These are phyloP conservation scores for Populus euphratica DNA, from an alignment of 345 rosid genomes.

Conservation along the genomic window DNA sequence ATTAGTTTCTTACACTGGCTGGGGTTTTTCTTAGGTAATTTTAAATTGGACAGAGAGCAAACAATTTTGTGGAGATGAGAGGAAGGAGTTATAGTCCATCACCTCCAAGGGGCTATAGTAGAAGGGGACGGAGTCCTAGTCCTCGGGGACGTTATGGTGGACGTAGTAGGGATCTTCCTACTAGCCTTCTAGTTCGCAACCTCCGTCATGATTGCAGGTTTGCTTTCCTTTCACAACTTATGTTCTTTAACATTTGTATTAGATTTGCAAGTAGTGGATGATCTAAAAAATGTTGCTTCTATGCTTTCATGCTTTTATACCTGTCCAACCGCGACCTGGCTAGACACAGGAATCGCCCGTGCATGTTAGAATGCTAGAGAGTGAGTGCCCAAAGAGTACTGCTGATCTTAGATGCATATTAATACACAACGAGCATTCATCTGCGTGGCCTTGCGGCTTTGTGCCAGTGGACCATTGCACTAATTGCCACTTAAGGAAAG, in stretches of 20 bases:
- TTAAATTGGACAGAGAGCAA: background rate
- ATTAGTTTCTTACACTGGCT: background rate
- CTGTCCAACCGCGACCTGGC: background rate
- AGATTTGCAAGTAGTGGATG: background rate
- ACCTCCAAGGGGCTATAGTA: conserved; percentile 65
- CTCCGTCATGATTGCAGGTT: conserved; percentile 85
- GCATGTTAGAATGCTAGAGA: background rate
- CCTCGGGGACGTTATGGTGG: conserved; percentile 53
- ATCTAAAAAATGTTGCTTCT: background rate
- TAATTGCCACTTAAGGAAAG: background rate
- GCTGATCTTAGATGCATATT: background rate
- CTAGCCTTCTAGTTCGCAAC: conserved; percentile 89
- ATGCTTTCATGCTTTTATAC: background rate
- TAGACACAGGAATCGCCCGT: background rate
- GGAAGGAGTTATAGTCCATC: conserved; percentile 93
- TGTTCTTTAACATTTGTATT: background rate
- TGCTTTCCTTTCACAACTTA: background rate
- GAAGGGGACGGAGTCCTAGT: conserved; percentile 68
- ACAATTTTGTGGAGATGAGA: conserved; percentile 50
- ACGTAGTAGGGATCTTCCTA: conserved; percentile 61
- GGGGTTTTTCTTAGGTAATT: background rate
- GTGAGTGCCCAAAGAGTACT: background rate
- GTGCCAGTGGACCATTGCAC: background rate
- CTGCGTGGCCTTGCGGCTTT: background rate
- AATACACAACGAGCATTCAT: background rate